A percentile compares a stretch with the other conserved stretches of the same genome.
phyloP scores from a whole-genome alignment of 2,329 filamentous ascomycete genomes.

The Phyllosticta capitalensis region DNA sequence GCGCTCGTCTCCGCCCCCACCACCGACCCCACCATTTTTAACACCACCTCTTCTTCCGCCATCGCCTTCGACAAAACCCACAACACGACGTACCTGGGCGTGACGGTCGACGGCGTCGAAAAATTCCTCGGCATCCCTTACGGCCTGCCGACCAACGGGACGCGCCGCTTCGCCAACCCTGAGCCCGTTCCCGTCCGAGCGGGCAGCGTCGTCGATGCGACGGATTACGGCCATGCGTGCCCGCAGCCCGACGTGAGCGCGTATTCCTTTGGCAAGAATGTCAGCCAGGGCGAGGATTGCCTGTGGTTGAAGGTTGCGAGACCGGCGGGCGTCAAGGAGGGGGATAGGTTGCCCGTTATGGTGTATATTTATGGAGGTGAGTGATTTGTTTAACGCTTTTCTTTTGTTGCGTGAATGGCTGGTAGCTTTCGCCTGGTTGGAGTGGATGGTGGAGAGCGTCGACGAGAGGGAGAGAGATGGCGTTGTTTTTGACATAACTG shows the following conservation, averaged over 20 bases:
- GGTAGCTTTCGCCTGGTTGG: no score
- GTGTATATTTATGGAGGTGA: constrained; percentile 50
- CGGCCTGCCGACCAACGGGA: constrained; percentile 37
- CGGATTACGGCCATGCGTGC: constrained; percentile 35
- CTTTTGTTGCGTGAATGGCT: no score
- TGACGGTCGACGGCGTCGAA: constrained; percentile 37
- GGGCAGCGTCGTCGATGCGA: constrained; percentile 31
- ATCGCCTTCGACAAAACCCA: neutral
- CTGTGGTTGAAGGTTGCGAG: constrained; percentile 52
- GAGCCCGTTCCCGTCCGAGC: constrained; percentile 18
- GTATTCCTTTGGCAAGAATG: constrained; percentile 23
- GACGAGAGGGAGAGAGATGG: neutral
- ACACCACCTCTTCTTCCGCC: neutral
- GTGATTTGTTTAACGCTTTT: constrained; percentile 32
- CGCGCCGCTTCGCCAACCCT: constrained; percentile 40
- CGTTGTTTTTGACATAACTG: neutral
- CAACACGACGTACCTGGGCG: constrained; percentile 34
- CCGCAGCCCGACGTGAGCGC: constrained; percentile 32
- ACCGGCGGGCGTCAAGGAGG: constrained; percentile 33
- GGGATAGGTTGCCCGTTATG: constrained; percentile 42
- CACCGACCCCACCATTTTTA: no score
- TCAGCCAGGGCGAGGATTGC: constrained; percentile 43
- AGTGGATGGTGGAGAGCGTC: neutral
- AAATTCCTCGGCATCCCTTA: constrained; percentile 41
- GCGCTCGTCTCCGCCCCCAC: neutral